Base-by-base conservation (phyloP, 2,329 filamentous ascomycete genomes). In the Basipetospora chlamydospora region DNA sequence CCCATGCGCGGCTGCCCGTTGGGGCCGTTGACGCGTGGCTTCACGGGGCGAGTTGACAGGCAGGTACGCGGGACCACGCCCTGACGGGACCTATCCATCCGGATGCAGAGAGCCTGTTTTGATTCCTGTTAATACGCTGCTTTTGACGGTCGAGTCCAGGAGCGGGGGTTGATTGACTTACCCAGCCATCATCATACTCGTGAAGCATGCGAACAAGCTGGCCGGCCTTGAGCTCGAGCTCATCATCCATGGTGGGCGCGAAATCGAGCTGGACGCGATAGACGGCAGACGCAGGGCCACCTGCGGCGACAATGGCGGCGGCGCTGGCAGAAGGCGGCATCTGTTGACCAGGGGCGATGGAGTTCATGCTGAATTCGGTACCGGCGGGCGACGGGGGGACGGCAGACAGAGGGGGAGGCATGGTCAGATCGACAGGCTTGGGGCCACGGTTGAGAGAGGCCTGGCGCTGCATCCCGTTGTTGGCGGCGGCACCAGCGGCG, bases 171-270 rank as follows among this genome's bases (percentile, higher is more conserved):
- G 18, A 16, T 23, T 29, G 38, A 69, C 81, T 70, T 71, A 88
- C 83, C 90, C 90, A 98, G 49, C 90, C 90, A 59, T 98, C 90
- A 53, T 98, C 90, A 50, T 96, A 98, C 59, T 94, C 87, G 52
- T 96, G 88, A 36, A 96, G 66, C 44, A 98, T 65, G 44, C 88
- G 74, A 35, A 96, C 84, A 33, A 98, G 67, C 43, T 92, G 78
- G 36, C 90, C 90, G 40, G 79, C 73, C 43, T 66, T 71, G 30
- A 98, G 68, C 43, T 76, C 81, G 50, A 98, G 66, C 59, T 98
- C 90, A 52, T 98, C 90, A 5, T 85, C 80, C 68, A 96, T 79
- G 3, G 82, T 88, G 18, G 90, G 87, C 55, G 76, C 80, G 58
- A 96, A 98, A 56, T 95, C 87, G 46, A 96, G 74, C 56, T 95